Evolutionary conservation across 225 moss, liverwort and hornwort species (phyloP), one percentile per base, ranked within the genome.

Genomic region (Pleurozium schreberi): DNA sequence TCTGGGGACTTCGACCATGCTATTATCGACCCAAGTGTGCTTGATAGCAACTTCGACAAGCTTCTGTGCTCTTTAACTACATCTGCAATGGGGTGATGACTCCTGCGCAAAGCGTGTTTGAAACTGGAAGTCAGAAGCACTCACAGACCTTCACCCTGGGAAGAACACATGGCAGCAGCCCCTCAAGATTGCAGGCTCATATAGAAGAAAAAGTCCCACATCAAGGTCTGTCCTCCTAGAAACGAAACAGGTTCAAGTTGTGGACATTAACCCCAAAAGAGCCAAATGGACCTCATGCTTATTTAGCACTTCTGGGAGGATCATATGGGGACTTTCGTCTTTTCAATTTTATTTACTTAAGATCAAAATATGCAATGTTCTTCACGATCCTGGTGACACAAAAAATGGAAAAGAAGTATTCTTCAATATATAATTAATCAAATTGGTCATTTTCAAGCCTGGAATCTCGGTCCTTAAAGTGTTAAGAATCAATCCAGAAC

Each of bases 11-110:
- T 96, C 53, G 96, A 96, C 95, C 96, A 96, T 60, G 89, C 91
- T 85, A 94, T 86, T 57, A 98, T 94, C 66, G 97, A 94, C 40
- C 96, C 94, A 33, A 98, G 90, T 42, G 98, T 98, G 84, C 93
- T 85, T 76, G 96, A 94, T 13, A 97, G 93, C 74, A 98, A 89
- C 89, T 98, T 98, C 80, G 95, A 96, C 81, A 98, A 89, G 85
- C 95, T 97, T 89, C 98, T 89, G 90, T 98, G 97, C 90, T 97
- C 97, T 91, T 93, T 95, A 52, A 98, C 95, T 73, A 98, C 92
- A 81, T 92, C 94, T 89, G 95, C 96, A 85, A 98, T 90, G 26
- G 96, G 95, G 89, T 98, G 97, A 84, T 95, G 92, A 52, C 92
- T 94, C 90, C 98, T 98, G 97, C 91, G 84, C 50, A 78, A 87